Conservation (phyloP, 129 eudicot genomes). For the Smallanthus sonchifolius region DNA sequence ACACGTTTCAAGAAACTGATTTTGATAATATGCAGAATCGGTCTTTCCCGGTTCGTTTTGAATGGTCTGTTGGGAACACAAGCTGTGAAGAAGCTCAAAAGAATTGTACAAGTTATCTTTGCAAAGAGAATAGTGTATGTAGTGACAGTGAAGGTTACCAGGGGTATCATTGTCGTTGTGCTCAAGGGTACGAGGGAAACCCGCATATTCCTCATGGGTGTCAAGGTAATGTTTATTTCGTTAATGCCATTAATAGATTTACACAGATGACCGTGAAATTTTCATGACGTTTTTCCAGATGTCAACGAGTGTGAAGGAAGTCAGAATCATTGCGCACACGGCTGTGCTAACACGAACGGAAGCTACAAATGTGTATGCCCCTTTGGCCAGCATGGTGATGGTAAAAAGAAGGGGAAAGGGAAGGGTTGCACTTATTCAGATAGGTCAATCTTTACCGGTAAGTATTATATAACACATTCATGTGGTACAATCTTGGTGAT, state of each 20-base stretch:
- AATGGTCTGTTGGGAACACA: slow-evolving; percentile 22
- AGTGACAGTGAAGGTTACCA: not conserved
- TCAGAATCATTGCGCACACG: not conserved
- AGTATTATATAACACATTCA: not conserved
- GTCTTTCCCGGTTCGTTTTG: slow-evolving; percentile 15
- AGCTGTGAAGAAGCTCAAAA: slow-evolving; percentile 17
- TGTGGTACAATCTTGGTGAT: not conserved
- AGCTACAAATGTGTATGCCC: slow-evolving; percentile 15
- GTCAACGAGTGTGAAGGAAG: slow-evolving; percentile 13
- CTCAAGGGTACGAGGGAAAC: slow-evolving; percentile 20
- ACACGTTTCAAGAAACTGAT: slow-evolving; percentile 5
- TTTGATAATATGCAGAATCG: slow-evolving; percentile 14
- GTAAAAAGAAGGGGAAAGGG: slow-evolving; percentile 8
- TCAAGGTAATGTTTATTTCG: not conserved
- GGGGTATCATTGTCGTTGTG: slow-evolving; percentile 18
- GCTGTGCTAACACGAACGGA: slow-evolving; percentile 9
- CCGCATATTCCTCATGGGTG: slow-evolving; percentile 3
- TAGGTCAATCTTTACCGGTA: not conserved
- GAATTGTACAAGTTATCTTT: not conserved
- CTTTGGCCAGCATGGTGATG: slow-evolving; percentile 17
- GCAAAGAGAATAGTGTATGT: slow-evolving; percentile 24
- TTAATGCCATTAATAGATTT: not conserved
- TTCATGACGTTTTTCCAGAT: slow-evolving; percentile 3
- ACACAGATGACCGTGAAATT: not conserved
- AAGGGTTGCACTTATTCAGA: slow-evolving; percentile 11